Conservation (phyloP, 805 yeast genomes). For the Sugiyamaella qingdaonensis region DNA sequence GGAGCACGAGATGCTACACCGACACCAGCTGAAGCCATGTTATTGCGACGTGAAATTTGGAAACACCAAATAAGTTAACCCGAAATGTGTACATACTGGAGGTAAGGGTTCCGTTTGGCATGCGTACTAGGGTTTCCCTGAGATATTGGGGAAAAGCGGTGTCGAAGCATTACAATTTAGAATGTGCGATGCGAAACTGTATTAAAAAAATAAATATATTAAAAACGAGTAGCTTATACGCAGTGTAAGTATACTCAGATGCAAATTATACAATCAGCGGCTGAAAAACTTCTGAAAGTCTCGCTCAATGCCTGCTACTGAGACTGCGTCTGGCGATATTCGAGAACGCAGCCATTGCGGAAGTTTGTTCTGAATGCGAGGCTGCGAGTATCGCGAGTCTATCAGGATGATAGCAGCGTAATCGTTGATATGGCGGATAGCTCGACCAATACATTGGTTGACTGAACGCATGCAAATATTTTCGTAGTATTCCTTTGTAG, state of each 20-base stretch:
- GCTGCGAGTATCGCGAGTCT: slow-evolving; percentile 51
- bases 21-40: slow-evolving; percentile 2
- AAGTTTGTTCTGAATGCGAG: slow-evolving; percentile 48
- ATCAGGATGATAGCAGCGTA: slow-evolving; percentile 70
- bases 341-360: slow-evolving; percentile 58
- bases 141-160: too few relatives aligned
- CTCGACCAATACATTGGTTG: slow-evolving; percentile 88
- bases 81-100: neutral
- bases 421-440: slow-evolving; percentile 79
- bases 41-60: neutral
- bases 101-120: neutral
- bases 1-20: neutral
- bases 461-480: slow-evolving; percentile 87
- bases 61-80: neutral
- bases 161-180: too few relatives aligned
- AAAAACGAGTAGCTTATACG: too few relatives aligned
- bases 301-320: too few relatives aligned
- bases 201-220: too few relatives aligned
- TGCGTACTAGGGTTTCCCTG: too few relatives aligned
- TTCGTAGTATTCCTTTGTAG: slow-evolving; percentile 64
- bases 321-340: neutral
- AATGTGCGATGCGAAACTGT: too few relatives aligned
- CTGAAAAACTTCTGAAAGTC: too few relatives aligned
- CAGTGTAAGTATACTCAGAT: too few relatives aligned
- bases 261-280: too few relatives aligned